These are phyloP conservation scores for Podospora pseudocomata DNA, from an alignment of 495 filamentous ascomycete genomes.

Conservation along the genomic window DNA sequence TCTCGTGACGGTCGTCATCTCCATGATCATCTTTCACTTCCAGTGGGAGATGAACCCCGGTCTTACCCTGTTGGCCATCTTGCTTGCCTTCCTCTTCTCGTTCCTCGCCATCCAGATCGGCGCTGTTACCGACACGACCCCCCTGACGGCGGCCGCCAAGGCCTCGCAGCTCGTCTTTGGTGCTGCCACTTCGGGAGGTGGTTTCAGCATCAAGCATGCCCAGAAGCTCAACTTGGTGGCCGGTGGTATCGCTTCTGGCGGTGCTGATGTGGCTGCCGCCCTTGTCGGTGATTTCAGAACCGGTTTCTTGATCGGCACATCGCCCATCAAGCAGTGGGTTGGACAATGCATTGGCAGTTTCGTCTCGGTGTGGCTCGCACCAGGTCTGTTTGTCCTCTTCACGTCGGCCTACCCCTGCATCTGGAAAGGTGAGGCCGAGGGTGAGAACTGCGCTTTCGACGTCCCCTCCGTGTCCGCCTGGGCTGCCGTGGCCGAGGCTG, in stretches of 20 bases:
- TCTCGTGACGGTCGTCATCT: slow-evolving; percentile 48
- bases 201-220: slow-evolving; percentile 44
- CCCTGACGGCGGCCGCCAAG: slow-evolving; percentile 62
- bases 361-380: slow-evolving; percentile 59
- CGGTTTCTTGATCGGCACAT: slow-evolving; percentile 59
- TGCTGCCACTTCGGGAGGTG: slow-evolving; percentile 52
- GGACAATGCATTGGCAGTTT: slow-evolving; percentile 60
- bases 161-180: slow-evolving; percentile 66
- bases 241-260: slow-evolving; percentile 56
- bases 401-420: slow-evolving; percentile 64
- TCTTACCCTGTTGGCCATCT: slow-evolving; percentile 55
- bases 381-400: slow-evolving; percentile 62
- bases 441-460: slow-evolving; percentile 49
- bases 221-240: slow-evolving; percentile 63
- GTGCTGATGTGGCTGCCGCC: slow-evolving; percentile 53
- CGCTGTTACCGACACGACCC: slow-evolving; percentile 59
- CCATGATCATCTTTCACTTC: slow-evolving; percentile 56
- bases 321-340: slow-evolving; percentile 60
- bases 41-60: slow-evolving; percentile 61
- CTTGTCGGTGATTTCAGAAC: slow-evolving; percentile 60
- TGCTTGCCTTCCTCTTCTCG: slow-evolving; percentile 65
- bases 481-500: slow-evolving; percentile 61
- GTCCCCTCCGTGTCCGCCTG: slow-evolving; percentile 63
- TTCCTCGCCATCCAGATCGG: slow-evolving; percentile 66
- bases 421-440: slow-evolving; percentile 32